Base-by-base conservation (phyloP, 2,329 filamentous ascomycete genomes). In the Zasmidium angulare region DNA sequence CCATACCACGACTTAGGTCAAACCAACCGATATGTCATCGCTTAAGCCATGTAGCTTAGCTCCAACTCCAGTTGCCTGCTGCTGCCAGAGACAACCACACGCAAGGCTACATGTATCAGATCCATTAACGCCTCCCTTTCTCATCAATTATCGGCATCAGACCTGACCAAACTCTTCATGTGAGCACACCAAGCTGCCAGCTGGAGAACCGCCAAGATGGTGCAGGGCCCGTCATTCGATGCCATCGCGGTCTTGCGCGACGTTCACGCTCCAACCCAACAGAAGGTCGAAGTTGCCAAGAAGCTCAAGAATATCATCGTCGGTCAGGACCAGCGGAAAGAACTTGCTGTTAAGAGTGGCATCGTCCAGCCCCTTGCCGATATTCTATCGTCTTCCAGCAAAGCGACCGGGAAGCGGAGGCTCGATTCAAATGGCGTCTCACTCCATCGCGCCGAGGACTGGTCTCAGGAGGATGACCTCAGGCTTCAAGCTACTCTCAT, bases 281-380 rank as follows among this genome's bases (percentile, higher is more conserved):
- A 79, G 61, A 70, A 79, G 46, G 78, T 81, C 23, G 84, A 87
- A 52, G 81, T 97, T 48, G 61, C 59, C 2, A 86, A 87, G 65
- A 80, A 82, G 46, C 79, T 99, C 26, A 98, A 96, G 79, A 95
- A 96, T 75, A 89, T 95, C 63, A 84, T 96, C 50, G 86, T 96
- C 61, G 95, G 95, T 22, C 91, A 98, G 75, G 83, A 89, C 31
- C 87, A 93, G 74, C 88, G 88, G 74, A 99, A 99, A 76, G 89
- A 93, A 75, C 77, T 85, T 58, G 93, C 88, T 80, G 82, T 97
- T 46, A 81, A 80, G 59, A 78, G 85, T 56, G 93, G 93, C 19
- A 80, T 90, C 24, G 76, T 95, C 50, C 82, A 85, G 55, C 82
- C 84, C 31, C 78, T 90, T 51, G 79, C 85, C 24, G 78, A 80